These are phyloP conservation scores for Neonectria punicea DNA, from an alignment of 2,329 filamentous ascomycete species.

Conservation along the genomic window DNA sequence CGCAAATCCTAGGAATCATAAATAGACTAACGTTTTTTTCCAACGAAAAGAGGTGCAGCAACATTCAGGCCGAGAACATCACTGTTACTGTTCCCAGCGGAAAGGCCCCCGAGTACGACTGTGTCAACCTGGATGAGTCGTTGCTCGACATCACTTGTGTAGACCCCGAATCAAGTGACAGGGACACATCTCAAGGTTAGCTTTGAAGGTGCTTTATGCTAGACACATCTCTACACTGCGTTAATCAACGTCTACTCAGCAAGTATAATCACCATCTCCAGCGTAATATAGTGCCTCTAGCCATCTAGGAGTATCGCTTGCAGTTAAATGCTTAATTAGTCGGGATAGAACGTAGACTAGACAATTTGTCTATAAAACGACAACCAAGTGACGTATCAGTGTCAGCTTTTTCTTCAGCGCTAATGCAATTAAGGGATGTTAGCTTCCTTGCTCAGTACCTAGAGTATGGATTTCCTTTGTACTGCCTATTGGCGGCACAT, in stretches of 20 bases:
- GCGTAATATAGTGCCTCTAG: too few species aligned
- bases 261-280: too few species aligned
- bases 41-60: slow-evolving; percentile 34
- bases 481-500: neutral
- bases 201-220: neutral
- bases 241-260: too few species aligned
- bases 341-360: too few species aligned
- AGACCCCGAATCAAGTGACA: slow-evolving; percentile 7
- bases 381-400: too few species aligned
- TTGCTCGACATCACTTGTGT: slow-evolving; percentile 35
- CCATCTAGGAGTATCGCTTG: too few species aligned
- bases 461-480: neutral
- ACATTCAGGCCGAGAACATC: slow-evolving; percentile 38
- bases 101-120: slow-evolving; percentile 37
- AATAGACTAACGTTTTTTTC: slow-evolving; percentile 1
- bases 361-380: too few species aligned
- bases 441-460: neutral
- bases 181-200: slow-evolving; percentile 33
- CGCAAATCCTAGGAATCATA: rapidly evolving
- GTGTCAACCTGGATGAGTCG: slow-evolving; percentile 31
- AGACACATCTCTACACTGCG: neutral
- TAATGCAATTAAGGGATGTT: neutral
- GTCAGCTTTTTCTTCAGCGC: neutral
- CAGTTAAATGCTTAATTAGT: too few species aligned
- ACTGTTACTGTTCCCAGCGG: slow-evolving; percentile 37